A percentile compares a stretch with the other conserved stretches of the same genome.
Conservation (phyloP, 495 filamentous ascomycete genomes). For the Penicillium pancosmium region DNA sequence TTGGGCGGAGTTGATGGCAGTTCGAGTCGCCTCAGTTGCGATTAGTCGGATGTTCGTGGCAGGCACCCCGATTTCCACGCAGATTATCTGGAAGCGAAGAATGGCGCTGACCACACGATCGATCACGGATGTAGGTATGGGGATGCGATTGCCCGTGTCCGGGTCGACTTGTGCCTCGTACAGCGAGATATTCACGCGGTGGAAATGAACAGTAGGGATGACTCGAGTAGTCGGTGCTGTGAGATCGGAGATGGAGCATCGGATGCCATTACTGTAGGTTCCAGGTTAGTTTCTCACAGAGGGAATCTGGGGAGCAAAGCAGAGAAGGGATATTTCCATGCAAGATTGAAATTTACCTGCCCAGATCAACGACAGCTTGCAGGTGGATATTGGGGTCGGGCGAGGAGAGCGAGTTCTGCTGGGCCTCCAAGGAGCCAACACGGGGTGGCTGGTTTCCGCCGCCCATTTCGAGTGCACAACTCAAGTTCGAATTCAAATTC, state of each 20-base stretch:
- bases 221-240: conserved; percentile 69
- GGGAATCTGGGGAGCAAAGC: not conserved
- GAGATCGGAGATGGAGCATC: conserved; percentile 86
- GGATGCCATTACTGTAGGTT: conserved; percentile 82
- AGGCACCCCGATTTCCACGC: conserved; percentile 68
- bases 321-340: not conserved
- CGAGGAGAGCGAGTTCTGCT: not conserved
- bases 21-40: conserved; percentile 87
- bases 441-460: conserved; percentile 17
- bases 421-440: not conserved
- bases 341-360: conserved; percentile 26
- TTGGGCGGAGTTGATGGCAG: conserved; percentile 70
- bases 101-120: conserved; percentile 63
- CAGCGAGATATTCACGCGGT: conserved; percentile 80
- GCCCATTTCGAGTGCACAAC: conserved; percentile 15
- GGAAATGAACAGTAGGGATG: conserved; percentile 74
- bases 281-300: not conserved
- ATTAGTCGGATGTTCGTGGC: conserved; percentile 67
- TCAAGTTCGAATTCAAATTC: not conserved
- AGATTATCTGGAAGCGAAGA: conserved; percentile 72
- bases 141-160: conserved; percentile 41
- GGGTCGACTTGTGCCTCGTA: conserved; percentile 76
- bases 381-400: conserved; percentile 16
- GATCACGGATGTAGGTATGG: conserved; percentile 68
- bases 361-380: conserved; percentile 35